These are phyloP conservation scores for Lactarius vividus DNA, from an alignment of 768 basidiomycete genomes.

Conservation along the genomic window DNA sequence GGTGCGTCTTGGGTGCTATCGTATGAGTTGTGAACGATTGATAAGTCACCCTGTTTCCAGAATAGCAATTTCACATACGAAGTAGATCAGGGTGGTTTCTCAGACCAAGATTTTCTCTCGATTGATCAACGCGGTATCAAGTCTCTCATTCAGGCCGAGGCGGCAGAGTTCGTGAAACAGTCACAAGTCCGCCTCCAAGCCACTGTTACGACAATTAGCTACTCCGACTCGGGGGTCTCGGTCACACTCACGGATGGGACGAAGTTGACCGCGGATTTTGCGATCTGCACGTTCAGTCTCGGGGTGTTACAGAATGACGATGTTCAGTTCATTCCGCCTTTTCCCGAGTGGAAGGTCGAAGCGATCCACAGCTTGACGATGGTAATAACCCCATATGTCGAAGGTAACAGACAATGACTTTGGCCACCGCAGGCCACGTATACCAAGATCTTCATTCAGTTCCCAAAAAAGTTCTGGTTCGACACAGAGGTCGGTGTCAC, in stretches of 20 bases:
- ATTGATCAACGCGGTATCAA: conserved; percentile 64
- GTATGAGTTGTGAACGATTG: not conserved
- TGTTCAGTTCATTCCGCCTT: conserved; percentile 45
- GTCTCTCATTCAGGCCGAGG: conserved; percentile 54
- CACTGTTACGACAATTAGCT: conserved; percentile 43
- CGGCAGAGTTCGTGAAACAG: conserved; percentile 46
- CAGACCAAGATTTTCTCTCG: conserved; percentile 40
- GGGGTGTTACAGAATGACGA: conserved; percentile 44
- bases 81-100: conserved; percentile 48
- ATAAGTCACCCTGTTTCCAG: conserved; percentile 32
- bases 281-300: conserved; percentile 62
- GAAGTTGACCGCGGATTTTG: conserved; percentile 33
- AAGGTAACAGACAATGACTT: conserved; percentile 37
- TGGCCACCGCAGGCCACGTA: not conserved
- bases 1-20: conserved; percentile 36
- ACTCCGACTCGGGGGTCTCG: conserved; percentile 48
- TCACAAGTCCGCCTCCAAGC: conserved; percentile 48
- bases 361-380: conserved; percentile 62
- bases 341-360: conserved; percentile 60
- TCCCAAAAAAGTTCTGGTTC: conserved; percentile 24
- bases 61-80: conserved; percentile 57
- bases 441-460: conserved; percentile 19
- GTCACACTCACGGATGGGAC: conserved; percentile 36
- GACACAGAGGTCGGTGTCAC: conserved; percentile 53
- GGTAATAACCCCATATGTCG: conserved; percentile 35